A percentile compares a stretch with the other conserved stretches of the same genome.
Evolutionary conservation across 108 stramenopile genomes (phyloP).

Genomic region (Cyclostephanos tholiformis): DNA sequence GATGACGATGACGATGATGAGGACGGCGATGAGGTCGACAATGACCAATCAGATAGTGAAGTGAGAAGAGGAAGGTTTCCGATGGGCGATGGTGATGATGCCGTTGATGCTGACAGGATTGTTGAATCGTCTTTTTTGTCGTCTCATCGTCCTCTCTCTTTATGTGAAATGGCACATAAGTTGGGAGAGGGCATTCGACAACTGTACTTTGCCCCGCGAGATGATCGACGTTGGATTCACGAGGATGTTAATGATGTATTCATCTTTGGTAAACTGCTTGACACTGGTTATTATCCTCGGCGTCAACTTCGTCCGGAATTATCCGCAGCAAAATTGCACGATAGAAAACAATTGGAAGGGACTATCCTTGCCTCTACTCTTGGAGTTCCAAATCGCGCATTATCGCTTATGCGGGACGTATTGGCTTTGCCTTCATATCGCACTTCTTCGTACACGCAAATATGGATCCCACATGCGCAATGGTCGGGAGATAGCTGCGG

Average conservation of each 20-base stretch:
- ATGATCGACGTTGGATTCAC: conserved; percentile 73
- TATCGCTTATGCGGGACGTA: conserved; percentile 86
- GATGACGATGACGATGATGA: conserved; percentile 67
- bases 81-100: conserved; percentile 13
- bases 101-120: neutral
- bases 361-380: conserved; percentile 59
- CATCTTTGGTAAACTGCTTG: conserved; percentile 26
- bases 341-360: conserved; percentile 53
- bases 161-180: conserved; percentile 51
- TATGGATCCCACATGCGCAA: conserved; percentile 87
- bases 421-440: conserved; percentile 80
- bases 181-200: conserved; percentile 86
- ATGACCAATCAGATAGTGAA: conserved; percentile 32
- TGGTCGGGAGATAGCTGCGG: conserved; percentile 78
- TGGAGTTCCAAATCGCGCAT: conserved; percentile 83
- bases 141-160: conserved; percentile 20
- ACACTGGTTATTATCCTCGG: neutral
- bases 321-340: conserved; percentile 21
- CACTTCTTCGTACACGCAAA: conserved; percentile 80
- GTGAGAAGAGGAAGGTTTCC: conserved; percentile 16
- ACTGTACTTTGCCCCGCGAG: conserved; percentile 68
- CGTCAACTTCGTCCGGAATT: conserved; percentile 23
- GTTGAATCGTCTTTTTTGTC: neutral
- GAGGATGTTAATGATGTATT: conserved; percentile 48
- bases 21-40: conserved; percentile 39